Evolutionary conservation across 192 early-diverging fungal genomes (phyloP).

Genomic region (Coemansia sp.): DNA sequence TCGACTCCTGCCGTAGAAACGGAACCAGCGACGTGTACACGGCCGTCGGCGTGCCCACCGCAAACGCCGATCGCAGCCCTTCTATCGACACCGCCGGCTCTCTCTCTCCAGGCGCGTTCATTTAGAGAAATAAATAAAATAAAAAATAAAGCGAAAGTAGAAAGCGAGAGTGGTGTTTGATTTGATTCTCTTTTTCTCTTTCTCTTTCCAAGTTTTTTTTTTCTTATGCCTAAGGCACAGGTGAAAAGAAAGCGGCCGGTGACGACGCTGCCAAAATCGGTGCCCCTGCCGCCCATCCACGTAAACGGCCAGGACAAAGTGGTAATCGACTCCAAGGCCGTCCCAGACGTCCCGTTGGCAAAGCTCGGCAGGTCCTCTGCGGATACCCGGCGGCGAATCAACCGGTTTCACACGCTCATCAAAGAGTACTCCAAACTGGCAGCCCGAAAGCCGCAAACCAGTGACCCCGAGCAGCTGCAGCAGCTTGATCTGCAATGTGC

Average conservation of each 20-base stretch:
- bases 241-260: conserved; percentile 30
- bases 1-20: conserved; percentile 31
- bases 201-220: too few relatives aligned
- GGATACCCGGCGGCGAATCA: conserved; percentile 68
- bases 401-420: conserved; percentile 76
- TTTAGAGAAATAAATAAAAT: too few relatives aligned
- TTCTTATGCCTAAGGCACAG: conserved; percentile 26
- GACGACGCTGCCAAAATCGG: conserved; percentile 3
- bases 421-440: conserved; percentile 65
- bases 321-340: conserved; percentile 6
- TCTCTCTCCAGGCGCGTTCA: neutral
- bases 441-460: conserved; percentile 10
- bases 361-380: conserved; percentile 59
- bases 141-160: too few relatives aligned
- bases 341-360: conserved; percentile 10
- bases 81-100: conserved; percentile 26
- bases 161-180: too few relatives aligned
- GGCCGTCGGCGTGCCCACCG: conserved; percentile 22
- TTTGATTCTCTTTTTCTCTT: too few relatives aligned
- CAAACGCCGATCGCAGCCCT: conserved; percentile 35
- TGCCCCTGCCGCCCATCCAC: conserved; percentile 39
- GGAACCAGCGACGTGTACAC: conserved; percentile 28
- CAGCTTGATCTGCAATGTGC: conserved; percentile 56
- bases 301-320: conserved; percentile 27
- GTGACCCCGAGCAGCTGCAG: conserved; percentile 33